These are phyloP conservation scores for Globisporangium parvum DNA, from an alignment of 352 stramenopile species.

Conservation along the genomic window DNA sequence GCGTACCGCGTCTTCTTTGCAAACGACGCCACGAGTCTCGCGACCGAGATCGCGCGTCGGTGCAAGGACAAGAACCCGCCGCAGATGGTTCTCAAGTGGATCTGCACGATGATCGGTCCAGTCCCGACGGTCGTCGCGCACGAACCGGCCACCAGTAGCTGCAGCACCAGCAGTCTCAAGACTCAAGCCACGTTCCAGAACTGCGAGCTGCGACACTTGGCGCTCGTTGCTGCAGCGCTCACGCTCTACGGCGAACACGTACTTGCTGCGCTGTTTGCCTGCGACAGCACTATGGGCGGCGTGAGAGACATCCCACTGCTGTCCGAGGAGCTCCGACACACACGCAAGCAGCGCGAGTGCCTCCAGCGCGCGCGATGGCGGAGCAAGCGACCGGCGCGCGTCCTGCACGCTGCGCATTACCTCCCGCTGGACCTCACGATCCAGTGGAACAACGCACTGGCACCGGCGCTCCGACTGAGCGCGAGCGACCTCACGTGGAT, in stretches of 20 bases:
- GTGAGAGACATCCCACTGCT: conserved; percentile 10
- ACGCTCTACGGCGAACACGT: conserved; percentile 4
- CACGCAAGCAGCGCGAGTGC: conserved; percentile 4
- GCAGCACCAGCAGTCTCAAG: background rate
- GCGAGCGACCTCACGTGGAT: background rate
- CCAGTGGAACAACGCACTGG: conserved; percentile 11
- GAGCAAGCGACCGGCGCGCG: background rate
- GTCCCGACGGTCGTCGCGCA: background rate
- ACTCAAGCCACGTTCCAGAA: conserved; percentile 1
- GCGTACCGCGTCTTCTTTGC: conserved; percentile 8
- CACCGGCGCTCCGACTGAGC: background rate
- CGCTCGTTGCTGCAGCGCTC: conserved; percentile 7
- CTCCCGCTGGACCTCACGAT: conserved; percentile 9
- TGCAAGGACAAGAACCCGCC: conserved; percentile 7
- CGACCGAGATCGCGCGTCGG: conserved; percentile 6
- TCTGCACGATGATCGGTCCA: conserved; percentile 2
- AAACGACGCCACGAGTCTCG: conserved; percentile 6
- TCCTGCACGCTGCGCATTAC: conserved; percentile 9
- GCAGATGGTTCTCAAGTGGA: conserved; percentile 6
- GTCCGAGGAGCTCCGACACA: conserved; percentile 5
- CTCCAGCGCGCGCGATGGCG: background rate
- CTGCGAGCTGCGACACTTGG: conserved; percentile 6
- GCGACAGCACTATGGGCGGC: conserved; percentile 2
- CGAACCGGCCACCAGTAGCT: background rate
- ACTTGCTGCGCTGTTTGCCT: conserved; percentile 4